Conservation (phyloP, 2,329 filamentous ascomycete species). For the Pseudofabraea citricarpa region DNA sequence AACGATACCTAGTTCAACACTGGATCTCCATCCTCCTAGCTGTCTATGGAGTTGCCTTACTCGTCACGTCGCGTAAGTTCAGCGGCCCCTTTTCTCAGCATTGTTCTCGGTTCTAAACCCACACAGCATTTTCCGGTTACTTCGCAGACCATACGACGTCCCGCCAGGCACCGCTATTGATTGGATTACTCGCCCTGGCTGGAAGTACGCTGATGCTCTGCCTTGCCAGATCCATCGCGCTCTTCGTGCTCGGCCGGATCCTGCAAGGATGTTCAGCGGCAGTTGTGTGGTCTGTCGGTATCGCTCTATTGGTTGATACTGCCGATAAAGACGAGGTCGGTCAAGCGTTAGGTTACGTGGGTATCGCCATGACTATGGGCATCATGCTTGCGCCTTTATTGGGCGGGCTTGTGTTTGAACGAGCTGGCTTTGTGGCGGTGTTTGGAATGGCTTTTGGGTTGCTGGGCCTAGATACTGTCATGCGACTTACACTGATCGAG, state of each 20-base stretch:
- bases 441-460: constrained; percentile 53
- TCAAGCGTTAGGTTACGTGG: constrained; percentile 61
- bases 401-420: constrained; percentile 62
- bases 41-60: constrained; percentile 61
- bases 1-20: constrained; percentile 47
- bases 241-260: constrained; percentile 57
- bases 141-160: constrained; percentile 57
- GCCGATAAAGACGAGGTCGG: constrained; percentile 56
- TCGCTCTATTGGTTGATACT: constrained; percentile 66
- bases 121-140: constrained; percentile 44
- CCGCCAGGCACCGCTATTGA: constrained; percentile 54
- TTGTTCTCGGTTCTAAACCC: too few species aligned
- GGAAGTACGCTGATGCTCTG: constrained; percentile 2
- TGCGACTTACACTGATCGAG: constrained; percentile 50
- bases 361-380: constrained; percentile 56
- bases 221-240: constrained; percentile 53
- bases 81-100: too few species aligned
- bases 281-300: constrained; percentile 68
- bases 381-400: constrained; percentile 61
- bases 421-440: constrained; percentile 53
- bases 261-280: constrained; percentile 67
- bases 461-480: constrained; percentile 45
- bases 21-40: constrained; percentile 69
- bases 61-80: constrained; percentile 51
- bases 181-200: constrained; percentile 41